Evolutionary conservation across 139 green algal genomes (phyloP), one percentile per base, ranked within the genome.

Genomic region (Zygnema circumcarinatum): DNA sequence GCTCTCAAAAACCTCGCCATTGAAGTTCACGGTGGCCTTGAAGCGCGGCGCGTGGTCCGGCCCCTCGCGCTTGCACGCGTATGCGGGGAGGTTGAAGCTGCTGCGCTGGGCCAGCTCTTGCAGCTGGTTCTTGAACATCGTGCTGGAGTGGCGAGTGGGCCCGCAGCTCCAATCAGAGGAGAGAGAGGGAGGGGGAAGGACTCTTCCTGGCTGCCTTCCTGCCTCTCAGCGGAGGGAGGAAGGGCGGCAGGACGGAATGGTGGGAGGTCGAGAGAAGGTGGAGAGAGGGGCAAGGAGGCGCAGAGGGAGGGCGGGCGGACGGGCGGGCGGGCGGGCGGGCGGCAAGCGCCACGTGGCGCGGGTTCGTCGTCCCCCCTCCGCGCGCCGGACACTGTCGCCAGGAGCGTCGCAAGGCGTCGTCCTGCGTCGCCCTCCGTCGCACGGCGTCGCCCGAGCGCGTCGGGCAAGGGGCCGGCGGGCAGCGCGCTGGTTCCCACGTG

Each of bases 81-180:
- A 90, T 1, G 85, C 76, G 16, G 85, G 85, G 35, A 90, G 79
- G 67, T 90, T 90, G 79, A 81, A 90, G 16, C 78, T 74, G 32
- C 38, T 89, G 33, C 56, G 38, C n/a, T 90, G 85, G 33, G 85
- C 85, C 31, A 90, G 31, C 79, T 90, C 85, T n/a, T 90, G 85
- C 20, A 90, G 79, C 79, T 90, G 85, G 83, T 90, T 90, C 67
- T 90, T 90, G 62, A 83, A 89, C 85, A 90, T 90, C 0, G 25
- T 81, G 80, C 11, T 25, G 80, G 47, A 81, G 7, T 68, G 74
- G 33, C 16, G 42, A 53, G 69, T 25, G 33, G 74, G 33, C 39
- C 42, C 3, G 1, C 29, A 32, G 47, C n/a, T 0, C 32, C 25
- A 2, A 3, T 33, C 39, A 1, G 32, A 53, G 32, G 31, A 53